A percentile compares a stretch with the other conserved stretches of the same genome.
phyloP scores from a whole-genome alignment of 2,329 filamentous ascomycete species.

The Microcera coccophila region DNA sequence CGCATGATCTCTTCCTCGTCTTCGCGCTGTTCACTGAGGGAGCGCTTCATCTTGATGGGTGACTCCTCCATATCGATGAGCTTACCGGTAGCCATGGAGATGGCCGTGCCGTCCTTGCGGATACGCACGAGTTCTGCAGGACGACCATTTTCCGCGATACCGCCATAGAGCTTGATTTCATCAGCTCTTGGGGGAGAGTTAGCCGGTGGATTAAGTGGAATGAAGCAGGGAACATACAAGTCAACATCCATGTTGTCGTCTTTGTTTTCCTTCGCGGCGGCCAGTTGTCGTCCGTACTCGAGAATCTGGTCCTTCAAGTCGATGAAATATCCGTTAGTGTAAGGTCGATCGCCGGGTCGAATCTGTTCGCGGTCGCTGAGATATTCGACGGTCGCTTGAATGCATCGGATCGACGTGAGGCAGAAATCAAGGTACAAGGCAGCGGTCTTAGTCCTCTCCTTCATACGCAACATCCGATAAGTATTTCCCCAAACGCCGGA shows the following conservation, averaged over 20 bases:
- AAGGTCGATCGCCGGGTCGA: slow-evolving; percentile 79
- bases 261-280: slow-evolving; percentile 66
- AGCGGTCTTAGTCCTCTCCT: slow-evolving; percentile 74
- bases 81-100: slow-evolving; percentile 71
- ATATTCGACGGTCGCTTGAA: slow-evolving; percentile 83
- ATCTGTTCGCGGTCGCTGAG: slow-evolving; percentile 83
- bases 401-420: slow-evolving; percentile 82
- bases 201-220: slow-evolving; percentile 28
- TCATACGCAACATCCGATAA: slow-evolving; percentile 66
- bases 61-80: slow-evolving; percentile 54
- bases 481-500: slow-evolving; percentile 57
- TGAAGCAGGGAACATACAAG: slow-evolving; percentile 45
- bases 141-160: slow-evolving; percentile 74
- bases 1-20: slow-evolving; percentile 81
- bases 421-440: slow-evolving; percentile 79
- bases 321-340: slow-evolving; percentile 94
- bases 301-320: slow-evolving; percentile 92
- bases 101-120: slow-evolving; percentile 72
- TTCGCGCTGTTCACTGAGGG: slow-evolving; percentile 64
- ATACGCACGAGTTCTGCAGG: slow-evolving; percentile 80
- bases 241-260: slow-evolving; percentile 57
- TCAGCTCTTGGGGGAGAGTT: slow-evolving; percentile 44
- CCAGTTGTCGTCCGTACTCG: slow-evolving; percentile 81
- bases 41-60: slow-evolving; percentile 59
- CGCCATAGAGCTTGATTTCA: slow-evolving; percentile 75